Conservation (phyloP, 1,284 basidiomycete genomes). For the Apiotrichum porosum region DNA sequence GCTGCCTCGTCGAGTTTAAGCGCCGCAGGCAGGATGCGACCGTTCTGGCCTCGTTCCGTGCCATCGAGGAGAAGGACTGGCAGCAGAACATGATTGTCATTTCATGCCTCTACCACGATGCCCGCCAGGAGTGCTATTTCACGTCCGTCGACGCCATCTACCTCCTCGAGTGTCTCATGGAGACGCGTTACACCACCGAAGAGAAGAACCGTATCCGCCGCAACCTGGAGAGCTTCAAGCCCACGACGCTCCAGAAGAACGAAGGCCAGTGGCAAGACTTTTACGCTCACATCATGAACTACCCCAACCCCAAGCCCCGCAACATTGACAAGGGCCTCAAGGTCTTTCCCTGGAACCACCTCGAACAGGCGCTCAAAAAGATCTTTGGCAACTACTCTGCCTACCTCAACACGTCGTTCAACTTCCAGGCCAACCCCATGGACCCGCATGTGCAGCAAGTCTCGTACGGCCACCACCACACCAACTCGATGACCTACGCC, state of each 20-base stretch:
- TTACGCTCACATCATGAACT: conserved; percentile 93
- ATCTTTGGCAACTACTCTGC: conserved; percentile 80
- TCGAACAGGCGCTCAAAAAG: conserved; percentile 79
- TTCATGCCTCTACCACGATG: conserved; percentile 85
- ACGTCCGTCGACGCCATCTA: conserved; percentile 95
- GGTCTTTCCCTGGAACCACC: conserved; percentile 86
- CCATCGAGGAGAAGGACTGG: conserved; percentile 50
- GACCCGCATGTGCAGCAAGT: conserved; percentile 2
- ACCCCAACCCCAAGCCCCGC: conserved; percentile 85
- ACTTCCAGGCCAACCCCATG: background rate
- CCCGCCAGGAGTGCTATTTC: conserved; percentile 72
- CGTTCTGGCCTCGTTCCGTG: conserved; percentile 52
- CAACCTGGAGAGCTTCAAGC: conserved; percentile 86
- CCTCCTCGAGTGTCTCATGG: conserved; percentile 81
- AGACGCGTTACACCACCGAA: conserved; percentile 78
- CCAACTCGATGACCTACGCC: conserved; percentile 6
- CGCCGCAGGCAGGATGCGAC: conserved; percentile 52
- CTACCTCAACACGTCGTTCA: conserved; percentile 3
- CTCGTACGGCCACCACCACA: conserved; percentile 8
- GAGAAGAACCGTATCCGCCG: conserved; percentile 95
- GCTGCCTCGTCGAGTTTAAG: conserved; percentile 55
- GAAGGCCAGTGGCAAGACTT: conserved; percentile 58
- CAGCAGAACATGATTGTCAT: conserved; percentile 52
- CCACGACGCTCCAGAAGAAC: conserved; percentile 84
- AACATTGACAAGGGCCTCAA: conserved; percentile 98